phyloP scores from a whole-genome alignment of 768 basidiomycete species.

The Thelephora ganbajun region DNA sequence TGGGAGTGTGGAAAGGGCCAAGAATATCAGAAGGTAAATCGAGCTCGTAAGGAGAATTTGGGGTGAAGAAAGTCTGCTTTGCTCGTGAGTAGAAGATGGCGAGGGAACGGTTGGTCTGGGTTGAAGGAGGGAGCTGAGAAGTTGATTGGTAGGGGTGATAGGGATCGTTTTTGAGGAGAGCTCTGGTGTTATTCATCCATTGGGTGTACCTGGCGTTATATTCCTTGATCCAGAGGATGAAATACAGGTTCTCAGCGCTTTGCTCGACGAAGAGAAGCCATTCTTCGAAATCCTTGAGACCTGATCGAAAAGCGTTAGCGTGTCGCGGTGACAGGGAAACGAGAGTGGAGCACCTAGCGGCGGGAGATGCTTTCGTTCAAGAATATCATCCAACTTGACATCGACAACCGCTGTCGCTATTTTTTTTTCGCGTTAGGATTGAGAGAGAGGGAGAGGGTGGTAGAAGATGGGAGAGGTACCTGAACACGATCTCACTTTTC shows the following conservation, averaged over 20 bases:
- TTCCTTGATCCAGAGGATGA: constrained; percentile 70
- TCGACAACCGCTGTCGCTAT: constrained; percentile 47
- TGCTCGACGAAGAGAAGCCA: constrained; percentile 72
- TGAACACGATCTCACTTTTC: constrained; percentile 53
- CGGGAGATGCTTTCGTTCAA: constrained; percentile 65
- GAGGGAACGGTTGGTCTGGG: constrained; percentile 22
- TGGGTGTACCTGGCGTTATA: constrained; percentile 38
- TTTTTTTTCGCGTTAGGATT: neutral
- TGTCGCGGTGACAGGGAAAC: neutral
- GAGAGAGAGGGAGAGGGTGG: neutral
- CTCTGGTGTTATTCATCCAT: constrained; percentile 23
- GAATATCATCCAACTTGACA: constrained; percentile 59
- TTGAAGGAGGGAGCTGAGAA: neutral
- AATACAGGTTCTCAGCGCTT: constrained; percentile 71
- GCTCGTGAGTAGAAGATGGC: constrained; percentile 69
- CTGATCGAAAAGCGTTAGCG: neutral
- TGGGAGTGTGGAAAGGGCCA: constrained; percentile 21
- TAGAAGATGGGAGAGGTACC: constrained; percentile 18
- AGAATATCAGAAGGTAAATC: constrained; percentile 54
- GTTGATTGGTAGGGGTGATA: constrained; percentile 2
- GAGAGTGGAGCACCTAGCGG: constrained; percentile 40
- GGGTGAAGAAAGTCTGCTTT: constrained; percentile 70
- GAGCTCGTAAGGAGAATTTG: constrained; percentile 57
- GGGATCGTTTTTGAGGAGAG: constrained; percentile 7
- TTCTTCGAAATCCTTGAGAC: constrained; percentile 43